These are phyloP conservation scores for Prunus yedoensis DNA, from an alignment of 331 rosid genomes.

Conservation along the genomic window DNA sequence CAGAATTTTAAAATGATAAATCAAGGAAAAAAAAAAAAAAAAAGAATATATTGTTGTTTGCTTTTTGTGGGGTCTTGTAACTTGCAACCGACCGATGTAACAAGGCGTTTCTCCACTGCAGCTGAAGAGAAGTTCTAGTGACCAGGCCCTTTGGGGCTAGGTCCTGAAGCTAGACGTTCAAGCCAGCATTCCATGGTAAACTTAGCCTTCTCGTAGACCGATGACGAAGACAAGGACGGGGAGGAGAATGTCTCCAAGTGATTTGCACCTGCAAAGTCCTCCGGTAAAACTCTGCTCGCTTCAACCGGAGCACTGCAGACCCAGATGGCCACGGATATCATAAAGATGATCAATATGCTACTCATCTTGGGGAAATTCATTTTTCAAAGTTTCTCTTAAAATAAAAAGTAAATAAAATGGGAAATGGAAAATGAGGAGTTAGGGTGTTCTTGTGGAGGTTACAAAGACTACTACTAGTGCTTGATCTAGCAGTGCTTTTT, in stretches of 20 bases:
- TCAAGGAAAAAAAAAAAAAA: neutral
- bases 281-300: conserved; percentile 26
- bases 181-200: conserved; percentile 39
- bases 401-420: neutral
- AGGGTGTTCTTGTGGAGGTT: neutral
- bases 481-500: neutral
- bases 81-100: neutral
- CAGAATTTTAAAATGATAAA: neutral
- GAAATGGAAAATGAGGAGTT: neutral
- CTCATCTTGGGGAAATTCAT: conserved; percentile 28
- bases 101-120: neutral
- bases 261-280: conserved; percentile 25
- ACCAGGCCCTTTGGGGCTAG: conserved; percentile 47
- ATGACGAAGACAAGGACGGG: conserved; percentile 3
- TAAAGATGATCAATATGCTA: conserved; percentile 7
- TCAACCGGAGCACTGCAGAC: conserved; percentile 12
- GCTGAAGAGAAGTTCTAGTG: conserved; percentile 18
- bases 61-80: neutral
- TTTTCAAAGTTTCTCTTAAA: neutral
- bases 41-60: neutral
- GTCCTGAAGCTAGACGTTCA: conserved; percentile 39
- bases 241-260: conserved; percentile 27
- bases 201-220: conserved; percentile 31
- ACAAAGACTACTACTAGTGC: neutral
- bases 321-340: neutral